Conservation (phyloP, 192 early-diverging fungal species). For the Coemansia furcata region DNA sequence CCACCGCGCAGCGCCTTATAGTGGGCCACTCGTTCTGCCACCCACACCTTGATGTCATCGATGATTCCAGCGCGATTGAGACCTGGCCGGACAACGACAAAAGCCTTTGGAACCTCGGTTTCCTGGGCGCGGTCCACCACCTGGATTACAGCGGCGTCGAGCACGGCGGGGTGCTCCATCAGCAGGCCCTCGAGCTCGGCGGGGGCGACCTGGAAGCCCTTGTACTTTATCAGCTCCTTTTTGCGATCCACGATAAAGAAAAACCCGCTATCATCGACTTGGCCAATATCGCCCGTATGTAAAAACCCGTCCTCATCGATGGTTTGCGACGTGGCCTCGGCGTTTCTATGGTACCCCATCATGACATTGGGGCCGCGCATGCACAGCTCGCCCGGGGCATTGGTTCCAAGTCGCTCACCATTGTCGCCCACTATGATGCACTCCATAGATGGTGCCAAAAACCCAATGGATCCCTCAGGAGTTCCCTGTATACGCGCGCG, state of each 20-base stretch:
- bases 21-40: slow-evolving; percentile 60
- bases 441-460: slow-evolving; percentile 67
- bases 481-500: slow-evolving; percentile 19
- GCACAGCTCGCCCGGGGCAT: slow-evolving; percentile 80
- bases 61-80: slow-evolving; percentile 31
- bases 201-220: slow-evolving; percentile 77
- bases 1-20: slow-evolving; percentile 82
- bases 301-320: slow-evolving; percentile 76
- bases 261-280: slow-evolving; percentile 61
- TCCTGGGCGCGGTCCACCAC: slow-evolving; percentile 57
- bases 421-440: slow-evolving; percentile 74
- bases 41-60: slow-evolving; percentile 50
- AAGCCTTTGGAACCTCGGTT: slow-evolving; percentile 79
- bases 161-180: slow-evolving; percentile 63
- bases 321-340: slow-evolving; percentile 66
- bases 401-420: slow-evolving; percentile 59
- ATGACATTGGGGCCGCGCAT: slow-evolving; percentile 84
- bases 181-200: slow-evolving; percentile 85
- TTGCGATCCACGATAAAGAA: slow-evolving; percentile 69
- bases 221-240: slow-evolving; percentile 96
- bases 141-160: slow-evolving; percentile 69
- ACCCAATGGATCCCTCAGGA: slow-evolving; percentile 63
- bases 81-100: slow-evolving; percentile 62
- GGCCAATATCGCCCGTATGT: slow-evolving; percentile 81
- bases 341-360: slow-evolving; percentile 83